A percentile compares a stretch with the other conserved stretches of the same genome.
These are phyloP conservation scores for Leishmania guyanensis DNA, from an alignment of 208 protist genomes.

Conservation along the genomic window DNA sequence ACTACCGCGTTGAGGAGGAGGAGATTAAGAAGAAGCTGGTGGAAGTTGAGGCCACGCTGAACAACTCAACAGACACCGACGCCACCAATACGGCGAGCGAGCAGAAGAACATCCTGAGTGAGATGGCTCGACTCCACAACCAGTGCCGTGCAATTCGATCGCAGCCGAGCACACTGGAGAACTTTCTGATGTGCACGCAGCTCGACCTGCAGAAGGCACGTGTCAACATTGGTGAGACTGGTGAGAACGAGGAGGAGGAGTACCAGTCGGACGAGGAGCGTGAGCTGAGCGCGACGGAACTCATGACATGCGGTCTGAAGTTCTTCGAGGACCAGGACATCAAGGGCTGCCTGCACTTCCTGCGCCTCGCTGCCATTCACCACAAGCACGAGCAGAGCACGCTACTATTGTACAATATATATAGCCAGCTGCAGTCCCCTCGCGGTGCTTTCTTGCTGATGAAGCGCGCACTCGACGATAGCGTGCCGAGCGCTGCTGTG, in stretches of 20 bases:
- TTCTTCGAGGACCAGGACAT: conserved; percentile 73
- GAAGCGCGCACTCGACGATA: conserved; percentile 74
- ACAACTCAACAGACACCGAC: conserved; percentile 37
- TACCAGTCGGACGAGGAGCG: conserved; percentile 77
- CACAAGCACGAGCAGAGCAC: conserved; percentile 86
- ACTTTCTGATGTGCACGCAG: conserved; percentile 63
- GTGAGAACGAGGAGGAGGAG: conserved; percentile 68
- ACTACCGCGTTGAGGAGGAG: conserved; percentile 68
- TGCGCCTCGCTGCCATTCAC: conserved; percentile 88
- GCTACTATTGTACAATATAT: conserved; percentile 80
- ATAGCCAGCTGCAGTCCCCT: conserved; percentile 72
- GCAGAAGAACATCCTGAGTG: conserved; percentile 61
- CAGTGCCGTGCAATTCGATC: conserved; percentile 68
- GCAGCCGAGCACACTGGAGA: conserved; percentile 59
- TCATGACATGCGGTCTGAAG: conserved; percentile 72
- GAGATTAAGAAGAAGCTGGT: conserved; percentile 69
- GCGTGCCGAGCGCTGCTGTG: conserved; percentile 50
- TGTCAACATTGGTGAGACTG: conserved; percentile 72
- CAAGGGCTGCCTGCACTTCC: conserved; percentile 71
- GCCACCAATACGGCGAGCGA: conserved; percentile 39
- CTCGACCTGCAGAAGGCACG: conserved; percentile 83
- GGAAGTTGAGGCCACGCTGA: conserved; percentile 40
- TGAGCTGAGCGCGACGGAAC: conserved; percentile 60
- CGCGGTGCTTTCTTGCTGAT: conserved; percentile 76
- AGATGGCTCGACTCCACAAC: conserved; percentile 80